A percentile compares a stretch with the other conserved stretches of the same genome.
These are phyloP conservation scores for Arthrobotrys entomopaga DNA, from an alignment of 2,329 filamentous ascomycete species.

Conservation along the genomic window DNA sequence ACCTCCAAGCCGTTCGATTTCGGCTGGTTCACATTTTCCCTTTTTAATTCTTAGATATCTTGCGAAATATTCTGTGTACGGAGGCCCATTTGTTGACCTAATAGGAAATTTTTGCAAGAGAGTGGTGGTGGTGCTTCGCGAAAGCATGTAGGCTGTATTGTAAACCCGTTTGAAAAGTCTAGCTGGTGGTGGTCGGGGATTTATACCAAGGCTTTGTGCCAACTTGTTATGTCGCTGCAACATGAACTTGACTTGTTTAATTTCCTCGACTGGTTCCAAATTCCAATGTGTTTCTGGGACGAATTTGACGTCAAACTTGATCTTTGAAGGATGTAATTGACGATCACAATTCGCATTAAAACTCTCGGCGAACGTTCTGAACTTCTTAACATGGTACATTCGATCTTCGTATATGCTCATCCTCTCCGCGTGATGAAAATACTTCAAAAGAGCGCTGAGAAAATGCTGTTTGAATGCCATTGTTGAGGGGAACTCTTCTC, in stretches of 20 bases:
- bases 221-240: conserved; percentile 84
- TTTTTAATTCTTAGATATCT: conserved; percentile 30
- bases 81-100: conserved; percentile 74
- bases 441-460: conserved; percentile 81
- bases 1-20: conserved; percentile 76
- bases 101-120: conserved; percentile 55
- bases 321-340: conserved; percentile 67
- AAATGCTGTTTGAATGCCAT: conserved; percentile 94
- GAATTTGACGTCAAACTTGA: conserved; percentile 83
- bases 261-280: conserved; percentile 80
- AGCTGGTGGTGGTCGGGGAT: conserved; percentile 62
- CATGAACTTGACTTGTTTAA: conserved; percentile 85
- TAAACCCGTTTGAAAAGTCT: conserved; percentile 86
- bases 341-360: conserved; percentile 73
- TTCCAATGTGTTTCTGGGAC: conserved; percentile 77
- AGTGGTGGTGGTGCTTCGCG: conserved; percentile 48
- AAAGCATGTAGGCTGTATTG: conserved; percentile 90
- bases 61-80: conserved; percentile 74
- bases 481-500: conserved; percentile 75
- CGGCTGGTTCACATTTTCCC: conserved; percentile 70
- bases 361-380: conserved; percentile 82
- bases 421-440: conserved; percentile 74
- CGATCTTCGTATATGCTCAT: conserved; percentile 73
- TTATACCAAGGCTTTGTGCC: conserved; percentile 61
- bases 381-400: conserved; percentile 76